These are phyloP conservation scores for Penicillium crystallinum DNA, from an alignment of 495 filamentous ascomycete genomes.

Conservation along the genomic window DNA sequence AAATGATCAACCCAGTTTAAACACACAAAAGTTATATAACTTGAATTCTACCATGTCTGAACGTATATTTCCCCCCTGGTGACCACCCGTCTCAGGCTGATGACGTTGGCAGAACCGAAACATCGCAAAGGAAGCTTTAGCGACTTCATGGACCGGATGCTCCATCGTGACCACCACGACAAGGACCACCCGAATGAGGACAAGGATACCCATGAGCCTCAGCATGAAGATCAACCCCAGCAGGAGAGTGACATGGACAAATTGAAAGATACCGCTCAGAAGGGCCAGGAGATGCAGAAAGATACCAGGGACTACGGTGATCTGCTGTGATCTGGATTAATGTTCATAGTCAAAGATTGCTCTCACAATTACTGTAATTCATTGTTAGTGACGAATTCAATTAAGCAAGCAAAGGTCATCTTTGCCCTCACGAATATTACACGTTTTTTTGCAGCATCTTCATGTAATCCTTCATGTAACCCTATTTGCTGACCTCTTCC, in stretches of 20 bases:
- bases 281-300: constrained; percentile 2
- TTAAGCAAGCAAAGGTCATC: too few species aligned
- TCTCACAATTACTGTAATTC: constrained; percentile 2
- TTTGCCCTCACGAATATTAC: too few species aligned
- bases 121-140: not conserved
- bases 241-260: not conserved
- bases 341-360: too few species aligned
- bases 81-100: not conserved
- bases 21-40: not conserved
- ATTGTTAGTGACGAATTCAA: constrained; percentile 1
- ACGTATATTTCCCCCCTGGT: not conserved
- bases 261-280: constrained; percentile 1
- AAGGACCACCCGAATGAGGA: not conserved
- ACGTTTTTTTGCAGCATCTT: too few species aligned
- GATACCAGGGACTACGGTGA: not conserved
- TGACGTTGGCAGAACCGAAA: not conserved
- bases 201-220: not conserved
- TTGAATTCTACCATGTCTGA: not conserved
- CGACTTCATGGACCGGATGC: constrained; percentile 2
- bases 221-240: not conserved
- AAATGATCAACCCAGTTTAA: not conserved
- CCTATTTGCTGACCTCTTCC: not conserved
- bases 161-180: constrained; percentile 1
- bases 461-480: too few species aligned
- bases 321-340: too few species aligned